phyloP scores from a whole-genome alignment of 345 rosid species.

The Brassica cretica region DNA sequence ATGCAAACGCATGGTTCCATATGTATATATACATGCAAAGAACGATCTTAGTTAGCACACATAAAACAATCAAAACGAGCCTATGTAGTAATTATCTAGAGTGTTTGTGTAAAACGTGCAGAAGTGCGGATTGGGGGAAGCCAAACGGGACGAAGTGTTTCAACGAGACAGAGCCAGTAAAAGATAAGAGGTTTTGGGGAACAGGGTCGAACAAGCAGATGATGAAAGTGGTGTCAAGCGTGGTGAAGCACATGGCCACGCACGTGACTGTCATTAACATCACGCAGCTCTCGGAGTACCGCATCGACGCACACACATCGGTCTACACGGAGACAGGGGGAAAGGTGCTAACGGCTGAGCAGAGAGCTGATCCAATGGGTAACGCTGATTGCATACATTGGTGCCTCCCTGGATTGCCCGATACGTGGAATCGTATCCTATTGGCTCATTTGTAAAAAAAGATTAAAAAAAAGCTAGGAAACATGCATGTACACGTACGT shows the following conservation, averaged over 20 bases:
- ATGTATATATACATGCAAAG: background rate
- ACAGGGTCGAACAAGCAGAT: constrained; percentile 55
- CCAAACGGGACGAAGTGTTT: constrained; percentile 69
- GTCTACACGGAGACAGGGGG: constrained; percentile 82
- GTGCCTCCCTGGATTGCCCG: constrained; percentile 93
- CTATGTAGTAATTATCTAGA: background rate
- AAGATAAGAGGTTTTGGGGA: constrained; percentile 66
- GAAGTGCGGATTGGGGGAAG: constrained; percentile 74
- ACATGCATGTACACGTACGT: background rate
- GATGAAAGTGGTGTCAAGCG: constrained; percentile 68
- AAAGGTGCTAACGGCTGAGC: constrained; percentile 56
- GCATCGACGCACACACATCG: constrained; percentile 81
- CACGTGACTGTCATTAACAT: constrained; percentile 71
- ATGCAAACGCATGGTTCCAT: background rate
- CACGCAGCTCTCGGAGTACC: constrained; percentile 82
- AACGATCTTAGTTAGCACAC: background rate
- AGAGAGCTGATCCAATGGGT: constrained; percentile 61
- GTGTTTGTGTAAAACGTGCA: constrained; percentile 34
- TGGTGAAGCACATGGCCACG: constrained; percentile 61
- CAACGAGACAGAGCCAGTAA: constrained; percentile 79
- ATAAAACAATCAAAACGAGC: background rate
- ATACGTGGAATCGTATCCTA: constrained; percentile 82
- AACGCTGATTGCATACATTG: constrained; percentile 97
- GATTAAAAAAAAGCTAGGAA: background rate
- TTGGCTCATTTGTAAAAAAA: constrained; percentile 64